Evolutionary conservation across 2,329 filamentous ascomycete species (phyloP).

Genomic region (Phyllosticta capitalensis): DNA sequence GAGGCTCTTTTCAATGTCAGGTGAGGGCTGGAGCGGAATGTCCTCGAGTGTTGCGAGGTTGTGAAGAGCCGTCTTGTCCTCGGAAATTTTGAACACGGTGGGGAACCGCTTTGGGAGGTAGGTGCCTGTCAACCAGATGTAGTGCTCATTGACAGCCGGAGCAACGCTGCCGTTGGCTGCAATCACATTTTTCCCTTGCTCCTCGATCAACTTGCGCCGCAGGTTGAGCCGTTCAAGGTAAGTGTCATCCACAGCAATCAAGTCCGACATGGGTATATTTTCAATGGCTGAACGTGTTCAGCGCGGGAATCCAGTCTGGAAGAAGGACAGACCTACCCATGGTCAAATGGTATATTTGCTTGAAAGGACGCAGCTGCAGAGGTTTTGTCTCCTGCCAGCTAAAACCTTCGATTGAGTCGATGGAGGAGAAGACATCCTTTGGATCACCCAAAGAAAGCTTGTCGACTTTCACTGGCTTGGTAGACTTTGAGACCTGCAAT

Average conservation of each 20-base stretch:
- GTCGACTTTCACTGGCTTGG: neutral
- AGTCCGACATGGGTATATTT: constrained; percentile 42
- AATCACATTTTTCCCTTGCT: constrained; percentile 34
- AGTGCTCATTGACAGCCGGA: constrained; percentile 45
- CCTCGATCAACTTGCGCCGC: constrained; percentile 38
- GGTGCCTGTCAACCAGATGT: constrained; percentile 42
- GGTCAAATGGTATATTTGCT: constrained; percentile 52
- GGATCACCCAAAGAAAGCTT: neutral
- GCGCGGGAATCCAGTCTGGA: neutral
- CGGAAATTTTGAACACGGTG: constrained; percentile 25
- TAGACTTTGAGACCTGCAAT: neutral
- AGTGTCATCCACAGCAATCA: constrained; percentile 51
- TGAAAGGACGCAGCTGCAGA: constrained; percentile 47
- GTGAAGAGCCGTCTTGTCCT: constrained; percentile 11
- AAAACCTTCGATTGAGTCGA: constrained; percentile 41
- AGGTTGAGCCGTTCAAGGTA: constrained; percentile 44
- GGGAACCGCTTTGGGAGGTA: constrained; percentile 52
- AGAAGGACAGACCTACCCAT: constrained; percentile 43
- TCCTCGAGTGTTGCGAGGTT: constrained; percentile 39
- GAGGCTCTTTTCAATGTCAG: constrained; percentile 33
- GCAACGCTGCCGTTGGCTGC: constrained; percentile 19
- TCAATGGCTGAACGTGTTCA: constrained; percentile 39
- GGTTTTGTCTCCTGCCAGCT: constrained; percentile 43
- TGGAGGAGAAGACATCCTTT: constrained; percentile 29
- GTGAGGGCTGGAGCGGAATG: constrained; percentile 29